A percentile compares a stretch with the other conserved stretches of the same genome.
phyloP scores from a whole-genome alignment of 2,329 filamentous ascomycete species.

The Colletotrichum simmondsii region DNA sequence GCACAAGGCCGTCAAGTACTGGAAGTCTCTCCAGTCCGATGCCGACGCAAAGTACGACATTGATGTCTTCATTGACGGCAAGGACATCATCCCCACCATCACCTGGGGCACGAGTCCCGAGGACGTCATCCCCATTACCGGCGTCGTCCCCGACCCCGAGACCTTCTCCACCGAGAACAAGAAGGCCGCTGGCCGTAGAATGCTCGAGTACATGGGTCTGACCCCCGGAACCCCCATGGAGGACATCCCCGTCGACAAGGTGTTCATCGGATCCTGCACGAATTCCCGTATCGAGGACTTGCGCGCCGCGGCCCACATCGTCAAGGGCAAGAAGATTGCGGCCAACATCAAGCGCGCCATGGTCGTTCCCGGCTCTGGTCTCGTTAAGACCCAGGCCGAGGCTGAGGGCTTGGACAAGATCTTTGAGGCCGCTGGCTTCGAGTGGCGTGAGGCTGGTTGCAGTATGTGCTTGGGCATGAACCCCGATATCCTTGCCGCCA shows the following conservation, averaged over 20 bases:
- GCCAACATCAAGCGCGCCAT: conserved; percentile 92
- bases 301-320: conserved; percentile 84
- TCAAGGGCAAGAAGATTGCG: conserved; percentile 88
- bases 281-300: conserved; percentile 98
- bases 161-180: conserved; percentile 84
- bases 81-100: conserved; percentile 92
- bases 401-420: conserved; percentile 92
- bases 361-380: conserved; percentile 94
- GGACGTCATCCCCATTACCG: conserved; percentile 94
- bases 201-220: conserved; percentile 97
- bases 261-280: conserved; percentile 98
- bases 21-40: conserved; percentile 87
- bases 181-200: conserved; percentile 81
- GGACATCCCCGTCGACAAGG: conserved; percentile 92
- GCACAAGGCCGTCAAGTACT: conserved; percentile 89
- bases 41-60: conserved; percentile 89
- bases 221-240: conserved; percentile 88
- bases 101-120: conserved; percentile 98
- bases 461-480: conserved; percentile 99
- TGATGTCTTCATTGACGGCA: conserved; percentile 88
- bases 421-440: conserved; percentile 91
- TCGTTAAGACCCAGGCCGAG: conserved; percentile 93
- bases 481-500: conserved; percentile 92
- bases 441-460: conserved; percentile 98
- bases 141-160: conserved; percentile 88